Conservation (phyloP, 106 monocot genomes). For the Acorus calamus region DNA sequence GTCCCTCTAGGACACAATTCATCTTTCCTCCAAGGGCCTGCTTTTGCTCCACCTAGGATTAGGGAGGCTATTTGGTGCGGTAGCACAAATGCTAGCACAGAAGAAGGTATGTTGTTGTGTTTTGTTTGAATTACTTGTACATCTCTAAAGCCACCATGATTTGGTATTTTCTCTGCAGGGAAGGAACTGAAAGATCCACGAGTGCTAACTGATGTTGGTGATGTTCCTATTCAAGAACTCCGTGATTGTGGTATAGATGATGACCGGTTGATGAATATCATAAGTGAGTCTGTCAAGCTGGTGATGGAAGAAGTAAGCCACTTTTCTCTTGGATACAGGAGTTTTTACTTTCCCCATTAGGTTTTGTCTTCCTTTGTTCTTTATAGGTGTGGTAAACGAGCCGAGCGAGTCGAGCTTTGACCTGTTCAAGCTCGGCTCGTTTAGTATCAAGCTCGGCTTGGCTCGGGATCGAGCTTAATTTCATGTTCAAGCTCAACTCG, state of each 20-base stretch:
- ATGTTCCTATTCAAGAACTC: slow-evolving; percentile 94
- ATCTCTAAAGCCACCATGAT: too few relatives aligned
- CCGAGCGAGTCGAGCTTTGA: too few relatives aligned
- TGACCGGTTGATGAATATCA: slow-evolving; percentile 76
- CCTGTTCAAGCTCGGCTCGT: too few relatives aligned
- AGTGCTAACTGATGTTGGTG: slow-evolving; percentile 94
- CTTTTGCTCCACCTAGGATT: slow-evolving; percentile 97
- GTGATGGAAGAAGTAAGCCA: slow-evolving; percentile 93
- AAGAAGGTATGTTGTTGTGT: slow-evolving; percentile 53
- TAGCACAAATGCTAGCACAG: slow-evolving; percentile 91
- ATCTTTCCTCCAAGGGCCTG: slow-evolving; percentile 94
- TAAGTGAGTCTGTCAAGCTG: slow-evolving; percentile 84
- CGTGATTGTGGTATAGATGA: slow-evolving; percentile 89
- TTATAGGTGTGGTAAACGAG: too few relatives aligned
- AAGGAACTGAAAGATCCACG: slow-evolving; percentile 93
- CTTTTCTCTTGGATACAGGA: neutral
- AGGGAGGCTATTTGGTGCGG: slow-evolving; percentile 99
- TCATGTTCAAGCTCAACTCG: too few relatives aligned
- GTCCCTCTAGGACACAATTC: slow-evolving; percentile 97
- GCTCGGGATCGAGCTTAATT: too few relatives aligned
- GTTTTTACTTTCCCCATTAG: too few relatives aligned
- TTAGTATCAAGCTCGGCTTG: too few relatives aligned
- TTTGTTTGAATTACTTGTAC: too few relatives aligned
- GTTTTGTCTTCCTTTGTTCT: too few relatives aligned
- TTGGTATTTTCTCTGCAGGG: slow-evolving; percentile 26